phyloP scores from a whole-genome alignment of 2,329 filamentous ascomycete species.

The Aspergillus novoparasiticus region DNA sequence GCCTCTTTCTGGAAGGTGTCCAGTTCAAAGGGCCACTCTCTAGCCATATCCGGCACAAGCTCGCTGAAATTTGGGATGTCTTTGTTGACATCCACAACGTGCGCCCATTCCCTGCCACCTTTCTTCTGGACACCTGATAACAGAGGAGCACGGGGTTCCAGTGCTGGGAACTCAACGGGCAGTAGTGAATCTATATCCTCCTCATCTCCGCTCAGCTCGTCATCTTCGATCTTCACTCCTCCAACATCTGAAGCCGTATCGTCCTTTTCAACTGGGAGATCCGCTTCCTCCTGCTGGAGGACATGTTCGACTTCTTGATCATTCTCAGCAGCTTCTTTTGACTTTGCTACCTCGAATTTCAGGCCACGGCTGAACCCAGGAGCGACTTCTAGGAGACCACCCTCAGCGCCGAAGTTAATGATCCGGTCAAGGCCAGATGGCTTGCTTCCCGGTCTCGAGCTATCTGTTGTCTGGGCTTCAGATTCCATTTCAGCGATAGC shows the following conservation, averaged over 20 bases:
- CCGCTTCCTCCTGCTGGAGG: slow-evolving; percentile 51
- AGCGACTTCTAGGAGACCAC: slow-evolving; percentile 76
- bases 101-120: slow-evolving; percentile 87
- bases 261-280: slow-evolving; percentile 54
- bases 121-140: slow-evolving; percentile 71
- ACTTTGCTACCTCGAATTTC: slow-evolving; percentile 65
- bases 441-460: slow-evolving; percentile 40
- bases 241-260: slow-evolving; percentile 44
- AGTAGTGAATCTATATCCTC: slow-evolving; percentile 80
- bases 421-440: slow-evolving; percentile 71
- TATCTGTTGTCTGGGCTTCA: slow-evolving; percentile 61
- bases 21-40: slow-evolving; percentile 94
- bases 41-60: slow-evolving; percentile 92
- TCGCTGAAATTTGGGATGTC: slow-evolving; percentile 94
- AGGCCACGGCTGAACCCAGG: slow-evolving; percentile 82
- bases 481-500: slow-evolving; percentile 83
- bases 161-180: slow-evolving; percentile 87
- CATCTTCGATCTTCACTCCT: slow-evolving; percentile 28
- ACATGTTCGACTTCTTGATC: slow-evolving; percentile 71
- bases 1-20: slow-evolving; percentile 99
- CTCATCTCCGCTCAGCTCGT: slow-evolving; percentile 40
- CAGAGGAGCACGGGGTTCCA: slow-evolving; percentile 81
- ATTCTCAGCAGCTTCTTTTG: slow-evolving; percentile 60
- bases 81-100: slow-evolving; percentile 94
- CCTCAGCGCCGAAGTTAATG: slow-evolving; percentile 77